Base-by-base conservation (phyloP, 768 basidiomycete species). In the Rhodocollybia butyracea region DNA sequence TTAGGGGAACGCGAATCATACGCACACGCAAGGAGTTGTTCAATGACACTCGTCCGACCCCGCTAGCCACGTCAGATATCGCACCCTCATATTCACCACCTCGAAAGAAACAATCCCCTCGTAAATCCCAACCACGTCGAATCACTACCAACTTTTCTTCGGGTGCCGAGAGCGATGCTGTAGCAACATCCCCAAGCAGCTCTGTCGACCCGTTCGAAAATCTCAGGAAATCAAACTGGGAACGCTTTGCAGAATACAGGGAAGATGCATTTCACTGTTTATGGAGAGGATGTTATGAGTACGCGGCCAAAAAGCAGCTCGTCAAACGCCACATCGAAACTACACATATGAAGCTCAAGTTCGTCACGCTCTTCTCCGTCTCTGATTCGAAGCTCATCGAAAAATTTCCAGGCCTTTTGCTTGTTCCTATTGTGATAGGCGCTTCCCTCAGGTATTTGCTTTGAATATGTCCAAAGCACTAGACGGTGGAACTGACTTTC, bases 301-400 rank as follows among this genome's bases (percentile, higher is more conserved):
- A 80, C 58, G 63, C 65, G 31, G 71, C 77, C 24, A 82, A 83
- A 63, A 85, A 83, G 66, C 85, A 86, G 64, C 74, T 85, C 40
- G 82, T 88, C 56, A 86, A 86, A 66, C 76, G 86, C 26, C 86
- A 88, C 65, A 75, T 88, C 45, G 77, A 84, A 66, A 80, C 80
- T 8, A 81, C 78, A 13, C 86, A 88, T 63, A 64, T 88, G 43
- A 74, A 78, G 48, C 74, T 81, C 60, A 83, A 81, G 86, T 83
- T 57, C 57, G 82, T 63, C n/a, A n/a, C n/a, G n/a, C n/a, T n/a
- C n/a, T n/a, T n/a, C n/a, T n/a, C n/a, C n/a, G n/a, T n/a, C n/a
- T n/a, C n/a, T n/a, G n/a, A n/a, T n/a, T n/a, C n/a, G n/a, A n/a
- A n/a, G n/a, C n/a, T n/a, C n/a, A n/a, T n/a, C n/a, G n/a, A n/a